Conservation (phyloP, 352 stramenopile species). For the Pythium apleroticum region DNA sequence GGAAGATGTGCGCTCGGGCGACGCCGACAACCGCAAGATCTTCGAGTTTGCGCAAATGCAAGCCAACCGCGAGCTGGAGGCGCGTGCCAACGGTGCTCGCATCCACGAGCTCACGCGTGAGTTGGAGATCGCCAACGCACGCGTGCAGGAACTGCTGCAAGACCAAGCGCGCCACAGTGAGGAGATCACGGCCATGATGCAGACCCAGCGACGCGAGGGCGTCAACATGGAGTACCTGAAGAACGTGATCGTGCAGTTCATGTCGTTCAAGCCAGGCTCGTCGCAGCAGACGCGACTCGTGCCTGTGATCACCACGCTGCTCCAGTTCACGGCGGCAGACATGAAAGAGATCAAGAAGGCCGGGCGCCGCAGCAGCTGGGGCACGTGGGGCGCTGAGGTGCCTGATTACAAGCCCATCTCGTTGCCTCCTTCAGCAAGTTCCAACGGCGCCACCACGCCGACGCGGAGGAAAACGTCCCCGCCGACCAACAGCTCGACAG, state of each 20-base stretch:
- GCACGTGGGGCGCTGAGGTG: slow-evolving; percentile 51
- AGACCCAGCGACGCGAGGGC: slow-evolving; percentile 78
- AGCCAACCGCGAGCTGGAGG: slow-evolving; percentile 73
- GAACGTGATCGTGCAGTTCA: slow-evolving; percentile 90
- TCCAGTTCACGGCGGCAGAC: slow-evolving; percentile 79
- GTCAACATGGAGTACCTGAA: slow-evolving; percentile 92
- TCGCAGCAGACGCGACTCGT: slow-evolving; percentile 76
- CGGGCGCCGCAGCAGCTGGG: slow-evolving; percentile 69
- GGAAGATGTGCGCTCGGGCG: slow-evolving; percentile 82
- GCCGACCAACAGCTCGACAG: slow-evolving; percentile 8
- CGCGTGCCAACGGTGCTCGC: slow-evolving; percentile 49
- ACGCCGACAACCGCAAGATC: slow-evolving; percentile 86
- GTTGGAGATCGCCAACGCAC: slow-evolving; percentile 41
- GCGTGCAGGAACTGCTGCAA: slow-evolving; percentile 54
- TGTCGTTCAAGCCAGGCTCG: slow-evolving; percentile 83
- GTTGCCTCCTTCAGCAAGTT: slow-evolving; percentile 25
- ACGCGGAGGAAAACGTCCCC: slow-evolving; percentile 18
- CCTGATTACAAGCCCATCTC: slow-evolving; percentile 75
- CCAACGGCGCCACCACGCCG: background rate
- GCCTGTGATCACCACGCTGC: slow-evolving; percentile 81
- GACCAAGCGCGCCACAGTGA: slow-evolving; percentile 64
- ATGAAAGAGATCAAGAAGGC: slow-evolving; percentile 77
- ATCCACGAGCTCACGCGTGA: slow-evolving; percentile 54
- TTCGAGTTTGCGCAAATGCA: slow-evolving; percentile 86
- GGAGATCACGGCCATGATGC: slow-evolving; percentile 72